phyloP scores from a whole-genome alignment of 2,329 filamentous ascomycete genomes.

The Neonectria punicea region DNA sequence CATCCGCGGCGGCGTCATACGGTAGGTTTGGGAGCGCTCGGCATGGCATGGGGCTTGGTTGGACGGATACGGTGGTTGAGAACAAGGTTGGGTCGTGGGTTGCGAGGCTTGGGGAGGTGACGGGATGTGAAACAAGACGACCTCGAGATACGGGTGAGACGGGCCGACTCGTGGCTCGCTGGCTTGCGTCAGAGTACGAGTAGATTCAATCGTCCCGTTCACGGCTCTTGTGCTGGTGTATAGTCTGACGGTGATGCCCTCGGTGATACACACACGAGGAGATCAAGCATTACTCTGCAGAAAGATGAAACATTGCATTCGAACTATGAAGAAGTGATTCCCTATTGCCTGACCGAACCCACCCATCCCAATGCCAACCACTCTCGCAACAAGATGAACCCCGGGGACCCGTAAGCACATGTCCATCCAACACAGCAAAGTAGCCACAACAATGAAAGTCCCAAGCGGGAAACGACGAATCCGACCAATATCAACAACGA shows the following conservation, averaged over 20 bases:
- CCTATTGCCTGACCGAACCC: constrained; percentile 28
- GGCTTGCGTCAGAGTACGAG: neutral
- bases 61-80: neutral
- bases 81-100: neutral
- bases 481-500: constrained; percentile 9
- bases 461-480: constrained; percentile 6
- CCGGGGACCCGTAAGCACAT: constrained; percentile 23
- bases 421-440: constrained; percentile 23
- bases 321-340: constrained; percentile 24
- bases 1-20: neutral
- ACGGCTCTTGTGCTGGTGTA: neutral
- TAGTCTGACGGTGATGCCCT: neutral
- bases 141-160: neutral
- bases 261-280: neutral
- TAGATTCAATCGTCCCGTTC: too few relatives aligned
- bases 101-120: neutral
- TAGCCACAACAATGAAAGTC: constrained; percentile 2
- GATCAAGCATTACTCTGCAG: neutral
- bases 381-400: constrained; percentile 30
- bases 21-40: neutral
- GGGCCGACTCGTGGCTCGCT: too few relatives aligned
- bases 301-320: constrained; percentile 6
- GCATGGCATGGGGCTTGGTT: neutral
- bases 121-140: neutral
- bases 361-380: constrained; percentile 32